A percentile compares a stretch with the other conserved stretches of the same genome.
Conservation (phyloP, 306 rosid genomes). For the Ziziphus jujuba region DNA sequence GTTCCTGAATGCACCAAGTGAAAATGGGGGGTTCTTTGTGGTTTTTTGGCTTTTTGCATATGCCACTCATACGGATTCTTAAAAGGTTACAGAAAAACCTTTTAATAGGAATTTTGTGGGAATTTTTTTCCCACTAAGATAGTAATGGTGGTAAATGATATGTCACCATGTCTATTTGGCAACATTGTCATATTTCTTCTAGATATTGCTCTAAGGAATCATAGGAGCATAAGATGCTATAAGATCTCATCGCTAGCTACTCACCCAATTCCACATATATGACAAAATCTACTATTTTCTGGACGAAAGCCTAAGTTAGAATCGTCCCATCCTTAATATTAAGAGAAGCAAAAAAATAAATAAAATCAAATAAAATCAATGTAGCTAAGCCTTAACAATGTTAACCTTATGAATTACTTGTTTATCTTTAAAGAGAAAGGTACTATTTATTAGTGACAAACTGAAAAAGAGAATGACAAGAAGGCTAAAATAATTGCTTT, state of each 20-base stretch:
- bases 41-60: too few relatives aligned
- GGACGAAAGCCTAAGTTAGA: too few relatives aligned
- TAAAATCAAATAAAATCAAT: too few relatives aligned
- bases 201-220: conserved; percentile 13
- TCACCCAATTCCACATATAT: background rate
- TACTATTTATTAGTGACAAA: too few relatives aligned
- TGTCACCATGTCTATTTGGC: background rate
- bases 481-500: too few relatives aligned
- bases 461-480: too few relatives aligned
- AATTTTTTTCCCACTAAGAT: conserved; percentile 7
- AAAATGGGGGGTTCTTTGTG: background rate
- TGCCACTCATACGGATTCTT: background rate
- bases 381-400: too few relatives aligned
- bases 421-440: too few relatives aligned
- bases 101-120: conserved; percentile 3
- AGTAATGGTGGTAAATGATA: background rate
- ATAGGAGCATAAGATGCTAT: conserved; percentile 15
- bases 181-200: background rate
- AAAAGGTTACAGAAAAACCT: conserved; percentile 1
- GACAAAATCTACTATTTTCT: too few relatives aligned
- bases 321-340: too few relatives aligned
- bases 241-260: background rate
- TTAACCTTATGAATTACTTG: too few relatives aligned
- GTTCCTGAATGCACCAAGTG: conserved; percentile 34
- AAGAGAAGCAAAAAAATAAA: too few relatives aligned